Evolutionary conservation across 352 stramenopile genomes (phyloP).

Genomic region (Phytophthora brassicae): DNA sequence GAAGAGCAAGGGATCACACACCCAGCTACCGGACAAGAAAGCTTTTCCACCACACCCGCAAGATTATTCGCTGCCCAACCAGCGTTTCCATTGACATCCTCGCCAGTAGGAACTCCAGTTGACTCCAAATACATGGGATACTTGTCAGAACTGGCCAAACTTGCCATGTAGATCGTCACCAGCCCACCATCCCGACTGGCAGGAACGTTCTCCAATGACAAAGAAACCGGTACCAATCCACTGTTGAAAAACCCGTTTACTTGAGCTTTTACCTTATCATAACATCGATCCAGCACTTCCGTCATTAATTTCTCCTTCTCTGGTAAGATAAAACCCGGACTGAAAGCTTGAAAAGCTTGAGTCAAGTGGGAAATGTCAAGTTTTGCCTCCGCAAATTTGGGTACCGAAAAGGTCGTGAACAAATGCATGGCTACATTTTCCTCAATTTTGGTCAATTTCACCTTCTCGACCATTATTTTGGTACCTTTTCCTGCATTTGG

Average conservation of each 20-base stretch:
- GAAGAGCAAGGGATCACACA: constrained; percentile 33
- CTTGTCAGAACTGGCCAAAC: constrained; percentile 20
- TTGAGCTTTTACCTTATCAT: constrained; percentile 19
- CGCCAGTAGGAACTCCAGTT: constrained; percentile 14
- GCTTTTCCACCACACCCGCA: constrained; percentile 16
- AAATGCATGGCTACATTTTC: constrained; percentile 42
- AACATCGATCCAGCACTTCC: constrained; percentile 36
- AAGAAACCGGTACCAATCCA: constrained; percentile 23
- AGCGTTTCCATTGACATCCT: constrained; percentile 6
- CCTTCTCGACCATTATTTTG: background rate
- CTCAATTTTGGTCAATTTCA: constrained; percentile 19
- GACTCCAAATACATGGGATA: constrained; percentile 35
- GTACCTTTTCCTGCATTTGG: background rate
- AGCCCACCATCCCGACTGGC: constrained; percentile 1
- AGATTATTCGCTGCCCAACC: constrained; percentile 30
- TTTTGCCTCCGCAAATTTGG: constrained; percentile 14
- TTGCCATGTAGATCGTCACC: constrained; percentile 32
- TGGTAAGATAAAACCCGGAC: background rate
- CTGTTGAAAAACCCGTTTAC: constrained; percentile 31
- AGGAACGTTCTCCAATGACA: constrained; percentile 22
- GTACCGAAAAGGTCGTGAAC: constrained; percentile 28
- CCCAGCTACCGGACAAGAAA: constrained; percentile 26
- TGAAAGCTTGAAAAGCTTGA: constrained; percentile 12
- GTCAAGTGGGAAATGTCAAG: constrained; percentile 17
- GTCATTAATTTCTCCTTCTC: constrained; percentile 31